Evolutionary conservation across 352 stramenopile species (phyloP).

Genomic region (Globisporangium solare): DNA sequence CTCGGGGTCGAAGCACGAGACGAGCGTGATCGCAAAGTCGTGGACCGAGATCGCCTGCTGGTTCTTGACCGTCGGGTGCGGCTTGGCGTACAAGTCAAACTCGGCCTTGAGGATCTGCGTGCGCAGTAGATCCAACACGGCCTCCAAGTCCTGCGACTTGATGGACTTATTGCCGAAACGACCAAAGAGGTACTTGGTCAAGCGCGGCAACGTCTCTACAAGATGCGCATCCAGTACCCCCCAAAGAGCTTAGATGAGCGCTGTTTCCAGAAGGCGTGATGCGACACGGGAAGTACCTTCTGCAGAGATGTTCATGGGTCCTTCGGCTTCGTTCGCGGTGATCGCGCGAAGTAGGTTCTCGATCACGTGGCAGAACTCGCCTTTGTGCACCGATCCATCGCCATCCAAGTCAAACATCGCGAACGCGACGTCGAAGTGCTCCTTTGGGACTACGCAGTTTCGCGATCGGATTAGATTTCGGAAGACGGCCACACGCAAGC

Average conservation of each 20-base stretch:
- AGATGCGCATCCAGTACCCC: too few relatives aligned
- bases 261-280: too few relatives aligned
- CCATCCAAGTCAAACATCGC: slow-evolving; percentile 79
- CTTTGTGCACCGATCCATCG: slow-evolving; percentile 68
- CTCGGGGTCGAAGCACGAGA: slow-evolving; percentile 70
- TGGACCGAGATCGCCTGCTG: slow-evolving; percentile 57
- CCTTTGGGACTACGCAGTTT: slow-evolving; percentile 43
- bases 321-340: slow-evolving; percentile 11
- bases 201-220: slow-evolving; percentile 31
- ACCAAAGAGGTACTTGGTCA: slow-evolving; percentile 66
- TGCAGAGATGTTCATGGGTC: slow-evolving; percentile 2
- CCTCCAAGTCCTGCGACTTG: slow-evolving; percentile 41
- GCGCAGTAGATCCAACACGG: slow-evolving; percentile 43
- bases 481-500: not conserved
- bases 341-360: slow-evolving; percentile 55
- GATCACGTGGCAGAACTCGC: slow-evolving; percentile 69
- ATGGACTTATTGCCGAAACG: slow-evolving; percentile 54
- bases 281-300: not conserved
- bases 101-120: slow-evolving; percentile 60
- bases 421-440: slow-evolving; percentile 78
- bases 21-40: slow-evolving; percentile 72
- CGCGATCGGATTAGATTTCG: not conserved
- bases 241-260: too few relatives aligned
- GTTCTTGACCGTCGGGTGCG: slow-evolving; percentile 32
- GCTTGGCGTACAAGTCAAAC: slow-evolving; percentile 67